Evolutionary conservation across 192 early-diverging fungal genomes (phyloP).

Genomic region (Irineochytrium annulatum): DNA sequence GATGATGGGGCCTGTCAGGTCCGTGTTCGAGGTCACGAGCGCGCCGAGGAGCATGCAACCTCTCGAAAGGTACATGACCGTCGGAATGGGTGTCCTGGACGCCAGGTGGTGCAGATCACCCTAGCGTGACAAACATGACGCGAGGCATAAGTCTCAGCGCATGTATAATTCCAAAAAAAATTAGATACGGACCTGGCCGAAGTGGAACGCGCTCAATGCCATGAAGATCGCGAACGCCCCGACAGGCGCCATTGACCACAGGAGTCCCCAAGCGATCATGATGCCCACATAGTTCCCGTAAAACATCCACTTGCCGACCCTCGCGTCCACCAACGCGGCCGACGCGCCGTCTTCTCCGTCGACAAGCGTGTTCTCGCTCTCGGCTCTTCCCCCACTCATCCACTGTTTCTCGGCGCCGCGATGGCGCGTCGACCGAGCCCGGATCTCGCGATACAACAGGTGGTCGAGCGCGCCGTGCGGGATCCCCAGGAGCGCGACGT

Average conservation of each 20-base stretch:
- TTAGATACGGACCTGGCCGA: conserved; percentile 19
- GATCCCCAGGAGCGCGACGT: conserved; percentile 8
- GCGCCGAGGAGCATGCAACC: conserved; percentile 19
- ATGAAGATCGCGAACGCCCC: conserved; percentile 20
- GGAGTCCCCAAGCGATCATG: conserved; percentile 12
- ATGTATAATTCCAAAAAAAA: not conserved
- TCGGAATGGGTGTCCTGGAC: not conserved
- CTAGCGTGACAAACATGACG: conserved; percentile 1
- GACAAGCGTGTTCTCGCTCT: not conserved
- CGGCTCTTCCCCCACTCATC: not conserved
- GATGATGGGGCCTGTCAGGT: conserved; percentile 22
- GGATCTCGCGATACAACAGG: conserved; percentile 3
- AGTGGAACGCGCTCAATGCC: conserved; percentile 18
- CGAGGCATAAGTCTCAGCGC: not conserved
- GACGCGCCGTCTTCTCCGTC: not conserved
- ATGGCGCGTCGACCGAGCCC: conserved; percentile 7
- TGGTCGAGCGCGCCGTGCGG: conserved; percentile 28
- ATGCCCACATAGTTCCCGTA: conserved; percentile 20
- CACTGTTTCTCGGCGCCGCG: not conserved
- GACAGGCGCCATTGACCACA: conserved; percentile 10
- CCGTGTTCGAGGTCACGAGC: conserved; percentile 3
- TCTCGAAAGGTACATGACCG: conserved; percentile 11
- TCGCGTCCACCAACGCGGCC: too few species aligned
- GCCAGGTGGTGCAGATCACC: conserved; percentile 20
- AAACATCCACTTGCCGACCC: conserved; percentile 1